Conservation (phyloP, 305 asterid species). For the Fraxinus platypoda region DNA sequence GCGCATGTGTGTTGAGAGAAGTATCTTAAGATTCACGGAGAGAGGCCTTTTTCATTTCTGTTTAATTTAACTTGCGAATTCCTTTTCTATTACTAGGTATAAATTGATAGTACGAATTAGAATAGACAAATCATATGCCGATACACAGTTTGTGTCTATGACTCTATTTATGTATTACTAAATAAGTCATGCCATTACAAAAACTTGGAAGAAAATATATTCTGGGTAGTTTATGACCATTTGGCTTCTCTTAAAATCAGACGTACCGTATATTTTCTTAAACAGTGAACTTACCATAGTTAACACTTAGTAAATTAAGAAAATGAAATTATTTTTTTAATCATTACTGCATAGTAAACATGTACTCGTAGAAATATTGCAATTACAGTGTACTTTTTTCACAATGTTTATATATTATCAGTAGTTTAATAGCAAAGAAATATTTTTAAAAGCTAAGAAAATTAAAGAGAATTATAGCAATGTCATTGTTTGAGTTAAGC, state of each 20-base stretch:
- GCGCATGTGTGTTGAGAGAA: not conserved
- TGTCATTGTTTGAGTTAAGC: not conserved
- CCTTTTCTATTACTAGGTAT: not conserved
- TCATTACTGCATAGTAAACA: not conserved
- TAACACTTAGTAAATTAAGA: not conserved
- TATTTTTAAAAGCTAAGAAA: not conserved
- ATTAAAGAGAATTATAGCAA: not conserved
- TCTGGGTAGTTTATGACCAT: not conserved
- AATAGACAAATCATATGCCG: not conserved
- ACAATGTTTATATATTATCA: not conserved
- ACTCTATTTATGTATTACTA: not conserved
- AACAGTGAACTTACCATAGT: not conserved
- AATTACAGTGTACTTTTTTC: not conserved
- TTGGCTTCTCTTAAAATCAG: not conserved
- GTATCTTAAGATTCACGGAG: not conserved
- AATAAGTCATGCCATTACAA: too few species aligned
- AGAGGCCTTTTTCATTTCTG: not conserved
- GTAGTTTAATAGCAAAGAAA: not conserved
- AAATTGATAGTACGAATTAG: not conserved
- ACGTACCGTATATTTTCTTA: too few species aligned
- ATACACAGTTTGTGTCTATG: not conserved
- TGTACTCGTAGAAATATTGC: not conserved
- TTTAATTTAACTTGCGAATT: not conserved
- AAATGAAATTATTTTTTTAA: not conserved
- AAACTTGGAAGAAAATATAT: not conserved